Base-by-base conservation (phyloP, 129 eudicot genomes). In the Flaveria trinervia region DNA sequence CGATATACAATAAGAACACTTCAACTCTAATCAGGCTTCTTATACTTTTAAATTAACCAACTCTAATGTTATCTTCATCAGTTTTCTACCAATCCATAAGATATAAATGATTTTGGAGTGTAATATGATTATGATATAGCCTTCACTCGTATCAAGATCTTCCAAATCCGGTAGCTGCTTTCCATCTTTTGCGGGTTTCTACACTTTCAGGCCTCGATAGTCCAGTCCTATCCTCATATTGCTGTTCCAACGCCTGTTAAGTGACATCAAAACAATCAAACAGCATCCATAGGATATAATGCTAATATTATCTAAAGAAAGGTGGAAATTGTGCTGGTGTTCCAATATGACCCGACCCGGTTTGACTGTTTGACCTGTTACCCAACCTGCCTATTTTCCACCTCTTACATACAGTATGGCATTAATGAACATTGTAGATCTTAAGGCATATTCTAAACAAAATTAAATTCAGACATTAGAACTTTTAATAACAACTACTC, bases 221-320 rank as follows among this genome's bases (percentile, higher is more conserved):
- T 59, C 98, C 97, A 28, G 93, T 91, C 77, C 61, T 79, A 20
- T 86, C 89, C 84, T 91, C 96, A 3, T 84, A 93, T 73, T 89
- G 87, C 80, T 82, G 83, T 82, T 94, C 98, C 77, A 93, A 52
- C 7, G 83, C 90, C 92, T 93, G 91, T 67, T 44, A 36, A 49
- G 61, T 55, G 51, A 61, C 50, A 59, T 54, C 9, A 73, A 66
- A 77, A 13, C 50, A 59, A 82, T 49, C 65, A 73, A 60, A 26
- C 56, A 39, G 23, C 64, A 4, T 71, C 45, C 74, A 44, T 23
- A 71, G 48, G 15, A 26, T 51, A 74, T 15, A 68, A 57, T 28
- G 62, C 39, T 74, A 57, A 44, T 18, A 22, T 15, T 18, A 22
- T 15, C 44, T 5, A 56, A 41, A 39, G 54, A 12, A 20, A 41